Conservation (phyloP, 257 asterid genomes). For the Capsicum baccatum region DNA sequence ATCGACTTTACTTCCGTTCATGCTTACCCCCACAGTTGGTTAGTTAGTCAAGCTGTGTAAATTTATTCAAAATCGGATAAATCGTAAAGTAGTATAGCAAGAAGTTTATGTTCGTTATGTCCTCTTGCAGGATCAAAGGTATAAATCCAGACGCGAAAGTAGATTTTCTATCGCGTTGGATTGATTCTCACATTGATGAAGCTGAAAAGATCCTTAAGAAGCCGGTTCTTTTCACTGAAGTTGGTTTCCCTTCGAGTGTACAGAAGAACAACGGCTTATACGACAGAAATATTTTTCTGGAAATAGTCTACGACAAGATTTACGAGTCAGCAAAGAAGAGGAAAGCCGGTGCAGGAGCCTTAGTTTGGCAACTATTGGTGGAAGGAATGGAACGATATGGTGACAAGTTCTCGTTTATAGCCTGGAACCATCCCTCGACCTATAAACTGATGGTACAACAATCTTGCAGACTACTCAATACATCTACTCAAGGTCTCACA, state of each 20-base stretch:
- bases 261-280: slow-evolving; percentile 28
- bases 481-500: slow-evolving; percentile 21
- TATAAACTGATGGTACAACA: slow-evolving; percentile 43
- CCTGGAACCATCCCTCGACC: slow-evolving; percentile 45
- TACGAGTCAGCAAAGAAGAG: slow-evolving; percentile 44
- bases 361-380: slow-evolving; percentile 47
- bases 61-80: neutral
- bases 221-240: slow-evolving; percentile 51
- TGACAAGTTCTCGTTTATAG: slow-evolving; percentile 42
- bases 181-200: slow-evolving; percentile 45
- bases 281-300: slow-evolving; percentile 37
- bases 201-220: slow-evolving; percentile 40
- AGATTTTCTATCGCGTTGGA: slow-evolving; percentile 41
- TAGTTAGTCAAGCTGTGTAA: slow-evolving; percentile 39
- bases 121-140: neutral
- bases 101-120: neutral
- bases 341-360: slow-evolving; percentile 48
- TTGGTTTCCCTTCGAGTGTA: slow-evolving; percentile 36
- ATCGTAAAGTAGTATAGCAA: neutral
- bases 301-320: slow-evolving; percentile 39
- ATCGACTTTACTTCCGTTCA: slow-evolving; percentile 70
- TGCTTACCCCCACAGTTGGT: slow-evolving; percentile 72
- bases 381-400: slow-evolving; percentile 44
- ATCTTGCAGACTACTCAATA: slow-evolving; percentile 42
- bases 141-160: slow-evolving; percentile 29